phyloP scores from a whole-genome alignment of 495 filamentous ascomycete genomes.

The Neurospora tetrasperma region DNA sequence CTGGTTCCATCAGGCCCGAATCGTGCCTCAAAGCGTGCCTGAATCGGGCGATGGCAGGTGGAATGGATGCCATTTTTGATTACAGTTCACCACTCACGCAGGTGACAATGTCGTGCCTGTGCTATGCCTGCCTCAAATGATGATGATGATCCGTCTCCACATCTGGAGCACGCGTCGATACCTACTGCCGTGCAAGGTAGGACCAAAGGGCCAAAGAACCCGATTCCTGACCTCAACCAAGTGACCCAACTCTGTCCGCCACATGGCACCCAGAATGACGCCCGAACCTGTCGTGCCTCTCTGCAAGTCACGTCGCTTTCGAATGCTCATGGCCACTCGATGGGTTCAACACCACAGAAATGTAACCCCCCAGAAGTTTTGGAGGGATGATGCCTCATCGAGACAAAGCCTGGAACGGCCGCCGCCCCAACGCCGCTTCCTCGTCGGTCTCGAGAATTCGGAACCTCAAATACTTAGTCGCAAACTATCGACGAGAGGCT shows the following conservation, averaged over 20 bases:
- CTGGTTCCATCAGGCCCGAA: neutral
- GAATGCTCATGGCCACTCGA: neutral
- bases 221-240: conserved; percentile 2
- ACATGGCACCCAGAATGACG: conserved; percentile 4
- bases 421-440: neutral
- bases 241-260: neutral
- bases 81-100: neutral
- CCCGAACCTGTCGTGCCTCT: neutral
- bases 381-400: neutral
- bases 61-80: neutral
- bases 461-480: neutral
- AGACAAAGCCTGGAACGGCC: neutral
- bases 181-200: conserved; percentile 7
- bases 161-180: conserved; percentile 7
- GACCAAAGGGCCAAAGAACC: conserved; percentile 5
- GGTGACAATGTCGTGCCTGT: neutral
- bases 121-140: neutral
- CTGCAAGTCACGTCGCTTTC: neutral
- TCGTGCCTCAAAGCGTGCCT: neutral
- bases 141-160: conserved; percentile 1
- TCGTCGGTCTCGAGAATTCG: neutral
- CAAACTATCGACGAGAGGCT: neutral
- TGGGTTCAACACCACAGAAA: neutral
- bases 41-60: neutral
- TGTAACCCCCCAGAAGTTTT: neutral